Percentiles rank a stretch among this genome's conserved stretches.
Evolutionary conservation across 2,329 filamentous ascomycete genomes (phyloP).

Genomic region (Phaeosphaeriaceae sp.): DNA sequence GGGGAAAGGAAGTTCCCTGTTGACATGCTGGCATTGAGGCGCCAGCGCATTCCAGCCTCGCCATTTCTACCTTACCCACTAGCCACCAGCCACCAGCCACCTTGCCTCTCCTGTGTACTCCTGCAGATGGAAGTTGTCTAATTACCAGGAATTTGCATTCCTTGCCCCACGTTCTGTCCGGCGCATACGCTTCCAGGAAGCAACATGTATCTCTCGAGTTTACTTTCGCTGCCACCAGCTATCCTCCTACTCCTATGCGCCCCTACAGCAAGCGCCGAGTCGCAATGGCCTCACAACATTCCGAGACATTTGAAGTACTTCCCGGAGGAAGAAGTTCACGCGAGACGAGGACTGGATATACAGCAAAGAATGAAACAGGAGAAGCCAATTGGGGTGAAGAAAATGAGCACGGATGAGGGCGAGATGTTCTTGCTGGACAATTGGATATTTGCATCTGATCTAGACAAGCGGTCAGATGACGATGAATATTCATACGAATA

Average conservation of each 20-base stretch:
- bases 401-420: constrained; percentile 72
- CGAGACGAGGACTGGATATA: constrained; percentile 51
- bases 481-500: constrained; percentile 22
- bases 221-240: constrained; percentile 40
- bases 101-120: constrained; percentile 2
- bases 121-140: background rate
- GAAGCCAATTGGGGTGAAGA: constrained; percentile 69
- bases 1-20: constrained; percentile 20
- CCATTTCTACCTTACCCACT: constrained; percentile 34
- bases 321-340: constrained; percentile 54
- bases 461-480: constrained; percentile 12
- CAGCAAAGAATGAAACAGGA: constrained; percentile 48
- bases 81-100: constrained; percentile 38
- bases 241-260: constrained; percentile 37
- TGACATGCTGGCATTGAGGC: constrained; percentile 24
- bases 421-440: constrained; percentile 78
- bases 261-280: constrained; percentile 32
- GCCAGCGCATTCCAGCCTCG: constrained; percentile 45
- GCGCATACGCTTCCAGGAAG: background rate
- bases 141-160: constrained; percentile 12
- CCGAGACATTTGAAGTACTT: constrained; percentile 55
- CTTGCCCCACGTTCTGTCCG: constrained; percentile 17
- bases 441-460: constrained; percentile 55
- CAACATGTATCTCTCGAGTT: constrained; percentile 32
- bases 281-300: constrained; percentile 56